Evolutionary conservation across 1,284 basidiomycete genomes (phyloP).

Genomic region (Apiotrichum veenhuisii): DNA sequence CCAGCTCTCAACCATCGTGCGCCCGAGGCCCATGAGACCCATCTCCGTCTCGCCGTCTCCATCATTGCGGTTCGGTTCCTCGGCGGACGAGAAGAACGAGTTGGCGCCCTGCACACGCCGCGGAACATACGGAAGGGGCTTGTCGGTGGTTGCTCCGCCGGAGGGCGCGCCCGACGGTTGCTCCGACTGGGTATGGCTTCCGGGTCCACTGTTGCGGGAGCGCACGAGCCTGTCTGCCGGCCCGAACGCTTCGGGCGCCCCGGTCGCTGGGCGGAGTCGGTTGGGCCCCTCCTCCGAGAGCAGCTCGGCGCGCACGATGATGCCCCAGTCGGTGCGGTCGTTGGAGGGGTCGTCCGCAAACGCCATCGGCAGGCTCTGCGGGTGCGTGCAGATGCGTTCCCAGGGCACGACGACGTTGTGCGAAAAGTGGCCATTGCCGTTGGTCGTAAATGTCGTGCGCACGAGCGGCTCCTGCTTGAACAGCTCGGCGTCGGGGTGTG

Average conservation of each 20-base stretch:
- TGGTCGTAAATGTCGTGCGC: constrained; percentile 57
- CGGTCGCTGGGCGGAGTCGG: constrained; percentile 4
- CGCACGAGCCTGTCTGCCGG: not conserved
- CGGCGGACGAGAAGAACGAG: constrained; percentile 10
- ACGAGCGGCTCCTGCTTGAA: constrained; percentile 53
- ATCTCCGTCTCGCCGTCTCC: constrained; percentile 19
- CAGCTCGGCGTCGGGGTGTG: constrained; percentile 29
- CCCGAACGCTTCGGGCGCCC: not conserved
- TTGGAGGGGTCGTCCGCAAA: constrained; percentile 54
- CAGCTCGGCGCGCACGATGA: constrained; percentile 23
- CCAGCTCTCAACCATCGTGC: constrained; percentile 18
- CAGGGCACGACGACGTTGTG: constrained; percentile 61
- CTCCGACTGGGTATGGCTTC: no score
- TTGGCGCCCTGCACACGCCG: constrained; percentile 4
- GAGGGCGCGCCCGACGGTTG: no score
- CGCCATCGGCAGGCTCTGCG: constrained; percentile 57
- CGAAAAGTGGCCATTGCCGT: constrained; percentile 67
- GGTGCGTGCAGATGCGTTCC: constrained; percentile 64
- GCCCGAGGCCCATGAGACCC: constrained; percentile 25
- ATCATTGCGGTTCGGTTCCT: constrained; percentile 19
- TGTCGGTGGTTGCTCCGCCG: not conserved
- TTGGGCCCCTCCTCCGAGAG: constrained; percentile 13
- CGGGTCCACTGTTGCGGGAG: not conserved
- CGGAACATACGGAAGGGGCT: not conserved
- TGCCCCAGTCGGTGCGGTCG: constrained; percentile 46